Conservation (phyloP, 306 rosid species). For the Rosa lucieae region DNA sequence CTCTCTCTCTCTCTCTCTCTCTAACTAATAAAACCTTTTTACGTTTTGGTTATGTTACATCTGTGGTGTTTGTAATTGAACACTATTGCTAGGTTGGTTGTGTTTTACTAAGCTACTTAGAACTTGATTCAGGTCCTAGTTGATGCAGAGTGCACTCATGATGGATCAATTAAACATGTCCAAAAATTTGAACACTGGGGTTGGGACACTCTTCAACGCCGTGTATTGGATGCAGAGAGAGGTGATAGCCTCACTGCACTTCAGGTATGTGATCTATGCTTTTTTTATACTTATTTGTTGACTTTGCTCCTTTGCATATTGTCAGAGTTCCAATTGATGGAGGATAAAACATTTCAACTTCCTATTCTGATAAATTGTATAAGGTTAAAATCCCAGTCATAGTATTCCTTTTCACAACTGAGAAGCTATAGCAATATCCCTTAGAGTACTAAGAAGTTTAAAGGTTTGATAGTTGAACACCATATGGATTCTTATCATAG, state of each 20-base stretch:
- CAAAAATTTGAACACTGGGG: conserved; percentile 95
- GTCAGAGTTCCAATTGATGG: neutral
- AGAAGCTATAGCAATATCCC: neutral
- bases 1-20: conserved; percentile 17
- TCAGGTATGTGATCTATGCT: conserved; percentile 54
- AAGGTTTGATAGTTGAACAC: neutral
- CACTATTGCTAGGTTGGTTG: conserved; percentile 6
- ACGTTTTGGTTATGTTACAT: neutral
- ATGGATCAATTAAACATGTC: conserved; percentile 89
- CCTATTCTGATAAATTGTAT: neutral
- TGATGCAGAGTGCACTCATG: conserved; percentile 99
- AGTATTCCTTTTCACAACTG: neutral
- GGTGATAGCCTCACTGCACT: conserved; percentile 62
- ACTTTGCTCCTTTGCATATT: neutral
- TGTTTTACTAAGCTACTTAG: conserved; percentile 21
- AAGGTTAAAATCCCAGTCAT: neutral
- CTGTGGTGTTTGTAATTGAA: neutral
- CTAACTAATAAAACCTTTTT: neutral
- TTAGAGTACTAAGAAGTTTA: neutral
- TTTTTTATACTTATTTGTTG: neutral
- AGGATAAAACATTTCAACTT: neutral
- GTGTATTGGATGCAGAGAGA: conserved; percentile 85
- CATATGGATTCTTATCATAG: neutral
- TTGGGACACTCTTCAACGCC: conserved; percentile 77
- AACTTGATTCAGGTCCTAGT: conserved; percentile 69